Evolutionary conservation across 1,284 basidiomycete species (phyloP).

Genomic region (Fistulinella staudtii): DNA sequence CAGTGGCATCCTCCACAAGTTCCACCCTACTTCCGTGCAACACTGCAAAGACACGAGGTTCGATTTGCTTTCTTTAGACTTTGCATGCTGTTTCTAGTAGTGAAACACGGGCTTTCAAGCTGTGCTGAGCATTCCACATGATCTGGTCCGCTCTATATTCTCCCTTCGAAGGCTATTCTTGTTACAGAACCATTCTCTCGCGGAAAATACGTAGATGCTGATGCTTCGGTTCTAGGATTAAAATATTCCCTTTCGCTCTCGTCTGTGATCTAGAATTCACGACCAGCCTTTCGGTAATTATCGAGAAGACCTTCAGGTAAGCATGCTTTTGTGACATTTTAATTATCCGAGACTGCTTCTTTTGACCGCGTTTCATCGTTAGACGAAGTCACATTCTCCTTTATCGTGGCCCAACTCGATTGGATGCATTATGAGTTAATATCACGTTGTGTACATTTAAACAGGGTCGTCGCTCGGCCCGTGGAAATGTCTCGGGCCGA

Average conservation of each 20-base stretch:
- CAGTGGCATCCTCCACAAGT: conserved; percentile 4
- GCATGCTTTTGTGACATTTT: conserved; percentile 24
- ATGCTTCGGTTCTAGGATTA: conserved; percentile 44
- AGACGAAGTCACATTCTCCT: conserved; percentile 8
- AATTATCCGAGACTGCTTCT: conserved; percentile 22
- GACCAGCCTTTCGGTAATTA: conserved; percentile 48
- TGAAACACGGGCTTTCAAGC: neutral
- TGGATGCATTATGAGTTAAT: conserved; percentile 11
- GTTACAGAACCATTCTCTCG: neutral
- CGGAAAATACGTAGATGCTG: conserved; percentile 7
- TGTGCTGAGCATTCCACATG: neutral
- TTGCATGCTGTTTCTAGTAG: conserved; percentile 1
- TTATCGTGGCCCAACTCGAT: conserved; percentile 11
- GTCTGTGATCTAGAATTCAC: conserved; percentile 54
- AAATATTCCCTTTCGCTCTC: conserved; percentile 56
- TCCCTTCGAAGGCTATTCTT: conserved; percentile 2
- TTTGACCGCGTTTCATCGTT: conserved; percentile 24
- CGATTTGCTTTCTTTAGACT: conserved; percentile 23
- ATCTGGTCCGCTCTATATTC: conserved; percentile 1
- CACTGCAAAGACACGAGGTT: conserved; percentile 7
- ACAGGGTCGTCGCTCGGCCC: conserved; percentile 53
- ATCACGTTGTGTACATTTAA: conserved; percentile 3
- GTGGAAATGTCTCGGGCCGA: conserved; percentile 48
- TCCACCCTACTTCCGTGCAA: conserved; percentile 2
- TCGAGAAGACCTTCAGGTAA: conserved; percentile 64